A percentile compares a stretch with the other conserved stretches of the same genome.
Conservation (phyloP, 768 basidiomycete genomes). For the Phlebiopsis flavidoalba region DNA sequence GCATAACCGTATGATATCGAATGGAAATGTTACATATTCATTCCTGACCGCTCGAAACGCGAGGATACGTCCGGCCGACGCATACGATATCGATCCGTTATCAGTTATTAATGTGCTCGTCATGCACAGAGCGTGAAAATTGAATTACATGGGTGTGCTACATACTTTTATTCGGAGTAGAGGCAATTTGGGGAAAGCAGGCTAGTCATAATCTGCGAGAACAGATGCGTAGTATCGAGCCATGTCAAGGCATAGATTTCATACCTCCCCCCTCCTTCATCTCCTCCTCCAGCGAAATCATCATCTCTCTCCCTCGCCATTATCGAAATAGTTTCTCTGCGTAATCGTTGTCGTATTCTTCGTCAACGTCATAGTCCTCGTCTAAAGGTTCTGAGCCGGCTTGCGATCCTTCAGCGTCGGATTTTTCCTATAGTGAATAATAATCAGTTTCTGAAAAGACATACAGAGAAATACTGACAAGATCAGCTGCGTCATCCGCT, state of each 20-base stretch:
- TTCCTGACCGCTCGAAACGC: too few species aligned
- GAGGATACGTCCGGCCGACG: too few species aligned
- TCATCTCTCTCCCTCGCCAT: conserved; percentile 79
- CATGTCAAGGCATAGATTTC: background rate
- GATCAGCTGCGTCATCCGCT: conserved; percentile 58
- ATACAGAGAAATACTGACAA: conserved; percentile 25
- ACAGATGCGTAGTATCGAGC: background rate
- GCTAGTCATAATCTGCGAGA: background rate
- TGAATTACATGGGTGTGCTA: too few species aligned
- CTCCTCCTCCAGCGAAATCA: conserved; percentile 72
- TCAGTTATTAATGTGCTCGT: too few species aligned
- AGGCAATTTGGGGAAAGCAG: too few species aligned
- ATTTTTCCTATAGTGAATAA: conserved; percentile 49
- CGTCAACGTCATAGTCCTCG: conserved; percentile 82
- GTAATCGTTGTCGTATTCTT: conserved; percentile 90
- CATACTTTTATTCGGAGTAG: too few species aligned
- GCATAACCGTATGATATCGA: too few species aligned
- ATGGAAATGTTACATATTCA: too few species aligned
- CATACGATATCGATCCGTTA: too few species aligned
- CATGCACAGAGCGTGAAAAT: too few species aligned
- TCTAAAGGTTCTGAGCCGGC: conserved; percentile 59
- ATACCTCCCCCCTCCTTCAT: conserved; percentile 44
- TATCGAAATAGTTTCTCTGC: conserved; percentile 90
- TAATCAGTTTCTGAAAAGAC: conserved; percentile 6
- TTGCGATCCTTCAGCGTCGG: conserved; percentile 64